phyloP scores from a whole-genome alignment of 2,329 filamentous ascomycete species.

The Claviceps maximensis region DNA sequence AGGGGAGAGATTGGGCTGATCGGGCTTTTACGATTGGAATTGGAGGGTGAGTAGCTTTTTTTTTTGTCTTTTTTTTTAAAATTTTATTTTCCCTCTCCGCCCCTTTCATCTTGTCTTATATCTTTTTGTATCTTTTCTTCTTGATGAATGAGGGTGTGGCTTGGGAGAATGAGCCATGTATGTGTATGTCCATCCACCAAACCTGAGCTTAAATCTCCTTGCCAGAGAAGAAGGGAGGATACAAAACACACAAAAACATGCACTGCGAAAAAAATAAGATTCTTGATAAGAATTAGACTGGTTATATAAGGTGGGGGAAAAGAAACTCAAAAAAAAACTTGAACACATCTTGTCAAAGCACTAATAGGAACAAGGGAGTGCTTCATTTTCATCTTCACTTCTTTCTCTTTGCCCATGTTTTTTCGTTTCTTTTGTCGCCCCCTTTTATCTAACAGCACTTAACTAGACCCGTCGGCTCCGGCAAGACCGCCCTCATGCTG shows the following conservation, averaged over 20 bases:
- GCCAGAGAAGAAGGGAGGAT: no score
- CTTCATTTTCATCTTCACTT: neutral
- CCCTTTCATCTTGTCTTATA: no score
- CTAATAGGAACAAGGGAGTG: no score
- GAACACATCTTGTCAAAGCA: no score
- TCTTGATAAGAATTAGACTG: no score
- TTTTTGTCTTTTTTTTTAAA: neutral
- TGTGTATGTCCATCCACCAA: neutral
- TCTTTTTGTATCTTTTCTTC: no score
- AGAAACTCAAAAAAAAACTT: no score
- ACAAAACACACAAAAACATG: no score
- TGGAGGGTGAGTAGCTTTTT: slow-evolving; percentile 57
- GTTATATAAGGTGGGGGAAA: no score
- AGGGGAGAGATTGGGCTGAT: slow-evolving; percentile 76
- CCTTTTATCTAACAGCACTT: neutral
- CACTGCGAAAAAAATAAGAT: no score
- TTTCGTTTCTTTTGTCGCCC: neutral
- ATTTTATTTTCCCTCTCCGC: neutral
- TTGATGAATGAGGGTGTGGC: no score
- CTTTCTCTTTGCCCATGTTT: neutral
- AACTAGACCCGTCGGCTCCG: slow-evolving; percentile 77
- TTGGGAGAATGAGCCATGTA: neutral
- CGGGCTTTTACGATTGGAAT: slow-evolving; percentile 95
- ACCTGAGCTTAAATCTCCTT: no score
- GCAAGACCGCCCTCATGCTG: slow-evolving; percentile 95